Base-by-base conservation (phyloP, 169 alveolate species). In the Prorocentrum cordatum region DNA sequence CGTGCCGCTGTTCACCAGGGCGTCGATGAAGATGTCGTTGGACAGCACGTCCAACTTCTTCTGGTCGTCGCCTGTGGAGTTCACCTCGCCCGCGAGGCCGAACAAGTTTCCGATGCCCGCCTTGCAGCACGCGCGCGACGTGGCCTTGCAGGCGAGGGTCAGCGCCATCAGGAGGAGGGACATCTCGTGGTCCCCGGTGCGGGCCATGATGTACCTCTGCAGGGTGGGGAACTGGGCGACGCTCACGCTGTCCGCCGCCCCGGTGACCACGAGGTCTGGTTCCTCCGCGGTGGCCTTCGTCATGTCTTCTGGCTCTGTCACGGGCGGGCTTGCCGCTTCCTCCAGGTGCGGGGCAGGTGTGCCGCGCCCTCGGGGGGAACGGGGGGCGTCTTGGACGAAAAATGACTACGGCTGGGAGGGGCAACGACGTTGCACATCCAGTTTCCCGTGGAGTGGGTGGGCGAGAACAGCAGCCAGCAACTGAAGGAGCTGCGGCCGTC, bases 31-130 rank as follows among this genome's bases (percentile, higher is more conserved):
- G n/a, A 77, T 77, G 35, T 77, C 87, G 73, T 77, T 77, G 87
- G 87, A 77, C 32, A 77, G 73, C 75, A 59, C 77, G 45, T 79
- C 89, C 89, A 79, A 45, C 77, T 79, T 79, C 64, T 79, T 79
- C 89, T 59, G 77, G 64, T 79, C 89, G n/a, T 79, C 89, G 26
- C 89, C 89, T 75, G 58, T 14, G 47, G 89, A 79, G 64, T 79
- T 79, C 64, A 61, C 89, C 45, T 79, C 77, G 16, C 89, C 89
- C 12, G 89, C 89, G 38, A 79, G 68, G 75, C 89, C 89, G 22
- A 59, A 79, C 42, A 79, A 66, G 66, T 36, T 61, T n/a, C 77
- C 89, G 24, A 61, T 58, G 35, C 89, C 89, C 2, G 84, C 85
- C 85, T 75, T 75, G 58, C 54, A 50, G 71, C 85, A 75, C 22